A percentile compares a stretch with the other conserved stretches of the same genome.
These are phyloP conservation scores for Zoysia japonica DNA, from an alignment of 176 grass and related monocot species.

Conservation along the genomic window DNA sequence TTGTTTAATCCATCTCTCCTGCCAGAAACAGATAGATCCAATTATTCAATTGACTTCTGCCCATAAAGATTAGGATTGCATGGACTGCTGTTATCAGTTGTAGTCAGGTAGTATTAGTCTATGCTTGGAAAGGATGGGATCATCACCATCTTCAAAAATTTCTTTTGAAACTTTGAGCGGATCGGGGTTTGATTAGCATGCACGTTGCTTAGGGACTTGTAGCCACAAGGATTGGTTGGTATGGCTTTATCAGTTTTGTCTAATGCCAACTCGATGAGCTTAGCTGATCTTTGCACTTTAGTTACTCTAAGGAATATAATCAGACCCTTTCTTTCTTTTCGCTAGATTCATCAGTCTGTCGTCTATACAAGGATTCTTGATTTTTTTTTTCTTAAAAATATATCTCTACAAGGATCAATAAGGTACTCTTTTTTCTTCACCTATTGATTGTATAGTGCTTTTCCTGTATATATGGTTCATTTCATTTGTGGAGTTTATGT, in stretches of 20 bases:
- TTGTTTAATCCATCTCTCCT: too few relatives aligned
- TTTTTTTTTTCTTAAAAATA: not conserved
- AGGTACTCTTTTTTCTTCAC: too few relatives aligned
- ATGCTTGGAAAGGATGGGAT: not conserved
- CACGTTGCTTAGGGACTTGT: constrained; percentile 45
- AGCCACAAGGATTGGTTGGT: constrained; percentile 16
- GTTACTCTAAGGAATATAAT: not conserved
- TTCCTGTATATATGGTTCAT: too few relatives aligned
- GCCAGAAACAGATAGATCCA: too few relatives aligned
- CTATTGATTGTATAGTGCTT: too few relatives aligned
- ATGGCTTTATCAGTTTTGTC: constrained; percentile 23
- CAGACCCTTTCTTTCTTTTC: constrained; percentile 10
- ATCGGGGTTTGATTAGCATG: constrained; percentile 25
- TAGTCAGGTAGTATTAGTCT: constrained; percentile 27
- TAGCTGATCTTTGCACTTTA: constrained; percentile 28
- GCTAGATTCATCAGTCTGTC: not conserved
- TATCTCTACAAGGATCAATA: not conserved
- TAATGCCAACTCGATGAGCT: not conserved
- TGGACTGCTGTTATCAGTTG: constrained; percentile 6
- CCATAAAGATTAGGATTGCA: not conserved
- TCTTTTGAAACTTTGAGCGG: constrained; percentile 13
- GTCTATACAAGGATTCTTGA: not conserved
- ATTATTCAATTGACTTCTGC: not conserved
- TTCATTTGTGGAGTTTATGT: too few relatives aligned
- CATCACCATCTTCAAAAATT: not conserved